phyloP scores from a whole-genome alignment of 179 eudicot species.

The Silene noctiflora region DNA sequence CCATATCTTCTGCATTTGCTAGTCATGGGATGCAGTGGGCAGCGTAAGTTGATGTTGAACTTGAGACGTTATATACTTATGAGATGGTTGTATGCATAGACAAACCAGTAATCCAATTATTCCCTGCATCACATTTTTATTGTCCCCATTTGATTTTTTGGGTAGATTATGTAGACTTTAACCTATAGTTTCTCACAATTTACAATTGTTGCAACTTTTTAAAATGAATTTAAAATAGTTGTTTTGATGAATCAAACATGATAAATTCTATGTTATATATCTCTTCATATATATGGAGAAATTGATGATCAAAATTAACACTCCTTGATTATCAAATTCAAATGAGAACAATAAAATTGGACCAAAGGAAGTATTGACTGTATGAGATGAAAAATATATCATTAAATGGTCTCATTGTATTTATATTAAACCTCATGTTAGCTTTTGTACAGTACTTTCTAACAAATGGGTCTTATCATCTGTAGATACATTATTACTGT shows the following conservation, averaged over 20 bases:
- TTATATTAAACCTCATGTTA: not conserved
- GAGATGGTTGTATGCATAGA: not conserved
- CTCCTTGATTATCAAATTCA: not conserved
- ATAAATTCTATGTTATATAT: no score
- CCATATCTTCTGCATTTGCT: constrained; percentile 91
- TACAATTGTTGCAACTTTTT: no score
- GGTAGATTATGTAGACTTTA: no score
- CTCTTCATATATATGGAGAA: not conserved
- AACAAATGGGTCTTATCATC: not conserved
- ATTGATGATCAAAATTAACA: not conserved
- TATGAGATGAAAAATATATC: no score
- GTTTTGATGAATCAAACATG: no score
- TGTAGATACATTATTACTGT: constrained; percentile 71
- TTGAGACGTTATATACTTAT: constrained; percentile 4
- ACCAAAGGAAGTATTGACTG: no score
- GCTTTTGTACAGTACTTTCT: constrained; percentile 11
- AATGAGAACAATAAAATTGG: not conserved
- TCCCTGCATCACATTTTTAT: not conserved
- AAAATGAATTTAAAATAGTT: not conserved
- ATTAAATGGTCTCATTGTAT: no score
- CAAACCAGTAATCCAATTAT: not conserved
- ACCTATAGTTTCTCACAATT: no score
- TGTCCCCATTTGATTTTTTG: not conserved
- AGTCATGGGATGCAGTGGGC: constrained; percentile 90
- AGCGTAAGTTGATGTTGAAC: constrained; percentile 58